These are phyloP conservation scores for Colletotrichum cereale DNA, from an alignment of 2,329 filamentous ascomycete species.

Conservation along the genomic window DNA sequence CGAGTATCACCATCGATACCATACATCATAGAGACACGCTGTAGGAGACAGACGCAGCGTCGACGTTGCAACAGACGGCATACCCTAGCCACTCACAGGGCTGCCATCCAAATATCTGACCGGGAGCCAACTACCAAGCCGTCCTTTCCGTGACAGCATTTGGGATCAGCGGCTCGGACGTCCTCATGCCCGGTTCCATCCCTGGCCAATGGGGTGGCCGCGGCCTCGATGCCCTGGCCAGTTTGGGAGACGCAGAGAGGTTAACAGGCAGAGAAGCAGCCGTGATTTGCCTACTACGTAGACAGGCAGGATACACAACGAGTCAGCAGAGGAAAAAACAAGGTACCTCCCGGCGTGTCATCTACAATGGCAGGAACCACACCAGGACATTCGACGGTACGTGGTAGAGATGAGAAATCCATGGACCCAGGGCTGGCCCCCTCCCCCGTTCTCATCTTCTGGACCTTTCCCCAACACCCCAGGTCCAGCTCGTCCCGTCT, in stretches of 20 bases:
- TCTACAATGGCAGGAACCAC: slow-evolving; percentile 21
- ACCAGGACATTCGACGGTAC: slow-evolving; percentile 18
- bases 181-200: slow-evolving; percentile 29
- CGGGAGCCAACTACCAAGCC: slow-evolving; percentile 12
- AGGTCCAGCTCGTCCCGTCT: background rate
- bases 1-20: slow-evolving; percentile 38
- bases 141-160: slow-evolving; percentile 15
- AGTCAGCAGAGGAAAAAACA: slow-evolving; percentile 13
- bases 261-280: background rate
- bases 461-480: background rate
- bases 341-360: slow-evolving; percentile 31
- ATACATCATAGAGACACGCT: slow-evolving; percentile 16
- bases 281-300: background rate
- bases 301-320: slow-evolving; percentile 7
- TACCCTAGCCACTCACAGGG: slow-evolving; percentile 13
- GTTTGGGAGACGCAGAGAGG: background rate
- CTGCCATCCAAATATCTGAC: slow-evolving; percentile 34
- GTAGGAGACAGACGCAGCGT: slow-evolving; percentile 14
- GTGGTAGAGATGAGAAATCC: slow-evolving; percentile 1
- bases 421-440: slow-evolving; percentile 9
- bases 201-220: slow-evolving; percentile 16
- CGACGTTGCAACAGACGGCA: slow-evolving; percentile 20
- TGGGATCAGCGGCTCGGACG: slow-evolving; percentile 35
- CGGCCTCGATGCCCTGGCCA: slow-evolving; percentile 14
- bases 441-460: background rate